phyloP scores from a whole-genome alignment of 257 asterid genomes.

The Jacaranda mimosifolia region DNA sequence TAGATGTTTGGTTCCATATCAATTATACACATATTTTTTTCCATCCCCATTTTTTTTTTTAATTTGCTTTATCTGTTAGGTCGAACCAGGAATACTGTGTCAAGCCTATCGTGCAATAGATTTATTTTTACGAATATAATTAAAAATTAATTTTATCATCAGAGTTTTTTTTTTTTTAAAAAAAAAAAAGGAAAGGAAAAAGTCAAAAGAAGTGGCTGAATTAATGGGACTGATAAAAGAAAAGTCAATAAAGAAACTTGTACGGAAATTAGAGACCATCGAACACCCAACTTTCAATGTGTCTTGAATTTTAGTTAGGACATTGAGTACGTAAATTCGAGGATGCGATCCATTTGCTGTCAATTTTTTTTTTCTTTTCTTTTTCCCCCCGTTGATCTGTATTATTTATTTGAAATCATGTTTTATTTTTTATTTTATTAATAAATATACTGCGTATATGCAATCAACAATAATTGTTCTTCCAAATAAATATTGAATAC shows the following conservation, averaged over 20 bases:
- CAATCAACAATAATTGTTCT: too few relatives aligned
- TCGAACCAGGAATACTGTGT: conserved; percentile 19
- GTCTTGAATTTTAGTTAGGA: too few relatives aligned
- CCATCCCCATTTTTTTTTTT: not conserved
- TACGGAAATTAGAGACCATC: not conserved
- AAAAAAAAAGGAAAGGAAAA: not conserved
- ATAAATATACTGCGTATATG: too few relatives aligned
- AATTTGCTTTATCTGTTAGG: not conserved
- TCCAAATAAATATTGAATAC: too few relatives aligned
- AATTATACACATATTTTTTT: conserved; percentile 11
- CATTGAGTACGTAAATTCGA: too few relatives aligned
- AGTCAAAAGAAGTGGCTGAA: conserved; percentile 41
- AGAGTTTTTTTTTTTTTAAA: not conserved
- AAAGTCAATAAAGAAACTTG: not conserved
- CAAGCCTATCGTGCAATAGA: conserved; percentile 23
- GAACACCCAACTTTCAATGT: too few relatives aligned
- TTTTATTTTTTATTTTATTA: too few relatives aligned
- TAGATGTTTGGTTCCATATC: conserved; percentile 30
- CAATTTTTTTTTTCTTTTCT: too few relatives aligned
- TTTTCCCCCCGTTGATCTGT: too few relatives aligned
- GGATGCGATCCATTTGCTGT: too few relatives aligned
- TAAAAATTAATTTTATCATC: not conserved
- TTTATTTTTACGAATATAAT: not conserved
- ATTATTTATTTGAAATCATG: too few relatives aligned
- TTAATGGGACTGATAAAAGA: not conserved